Evolutionary conservation across 768 basidiomycete species (phyloP), one percentile per base, ranked within the genome.

Genomic region (Amanita exitialis): DNA sequence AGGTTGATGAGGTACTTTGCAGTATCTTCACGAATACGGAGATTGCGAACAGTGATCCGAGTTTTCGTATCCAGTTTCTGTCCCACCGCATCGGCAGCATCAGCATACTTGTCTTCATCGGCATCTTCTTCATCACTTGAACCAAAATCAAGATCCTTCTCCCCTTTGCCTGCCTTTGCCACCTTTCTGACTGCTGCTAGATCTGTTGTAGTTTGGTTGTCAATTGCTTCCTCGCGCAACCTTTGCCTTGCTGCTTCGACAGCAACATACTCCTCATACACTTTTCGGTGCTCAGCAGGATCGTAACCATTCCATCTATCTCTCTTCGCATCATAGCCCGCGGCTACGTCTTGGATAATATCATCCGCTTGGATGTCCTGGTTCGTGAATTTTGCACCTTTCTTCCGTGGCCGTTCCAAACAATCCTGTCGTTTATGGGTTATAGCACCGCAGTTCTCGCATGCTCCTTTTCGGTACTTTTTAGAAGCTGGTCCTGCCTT

Each of bases 271-370:
- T 98, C 95, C 4, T 95, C 90, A 58, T 96, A 90, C 23, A 97
- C 82, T 57, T 68, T 75, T 63, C 83, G 83, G 68, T 98, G 90
- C 58, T 88, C 86, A 4, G 86, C 70, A 6, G 92, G 76, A 62
- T 99, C 92, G 64, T 98, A 99, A 3, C 96, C 96, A 64, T 97
- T 98, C 93, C 96, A 99, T 49, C 96, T 73, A 65, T 99, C 96
- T 32, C 96, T 80, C 69, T 99, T 99, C 23, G 90, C 90, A 56
- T 87, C 96, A 58, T 92, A 99, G 2, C 84, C 87, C 21, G 70
- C 57, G 10, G 79, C 69, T 20, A 94, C 74, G 0, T 90, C 78
- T 64, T 94, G 91, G 49, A 94, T 73, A 16, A 95, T 66, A 62
- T 99, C 96, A 65, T 99, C 96, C 3, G 90, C 79, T 51, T 83